These are phyloP conservation scores for Sporothrix luriei DNA, from an alignment of 2,329 filamentous ascomycete species.

Conservation along the genomic window DNA sequence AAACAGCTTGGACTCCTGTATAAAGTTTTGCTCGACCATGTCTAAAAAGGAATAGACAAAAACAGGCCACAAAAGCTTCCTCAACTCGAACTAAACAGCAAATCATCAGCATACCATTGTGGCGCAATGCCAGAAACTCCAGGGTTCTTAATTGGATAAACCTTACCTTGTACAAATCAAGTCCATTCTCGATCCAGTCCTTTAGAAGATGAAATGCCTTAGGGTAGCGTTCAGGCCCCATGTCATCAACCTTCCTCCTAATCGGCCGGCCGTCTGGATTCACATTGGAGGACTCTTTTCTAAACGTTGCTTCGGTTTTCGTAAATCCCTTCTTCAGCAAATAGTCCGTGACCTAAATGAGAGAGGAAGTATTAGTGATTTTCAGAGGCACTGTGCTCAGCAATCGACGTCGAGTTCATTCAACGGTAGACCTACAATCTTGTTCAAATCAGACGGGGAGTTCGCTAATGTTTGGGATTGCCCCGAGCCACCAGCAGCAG, in stretches of 20 bases:
- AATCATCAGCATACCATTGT: neutral
- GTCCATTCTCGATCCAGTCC: slow-evolving; percentile 85
- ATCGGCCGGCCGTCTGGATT: slow-evolving; percentile 80
- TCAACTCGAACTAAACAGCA: slow-evolving; percentile 71
- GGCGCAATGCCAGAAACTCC: no score
- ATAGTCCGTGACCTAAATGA: slow-evolving; percentile 77
- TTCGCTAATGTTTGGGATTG: slow-evolving; percentile 41
- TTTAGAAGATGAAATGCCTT: slow-evolving; percentile 73
- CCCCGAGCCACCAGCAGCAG: slow-evolving; percentile 35
- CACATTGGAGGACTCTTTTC: slow-evolving; percentile 83
- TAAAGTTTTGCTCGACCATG: slow-evolving; percentile 71
- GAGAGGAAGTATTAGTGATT: slow-evolving; percentile 22
- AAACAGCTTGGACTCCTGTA: slow-evolving; percentile 72
- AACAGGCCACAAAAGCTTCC: slow-evolving; percentile 85
- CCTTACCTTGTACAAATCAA: slow-evolving; percentile 87
- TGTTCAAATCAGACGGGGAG: slow-evolving; percentile 79
- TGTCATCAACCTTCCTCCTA: slow-evolving; percentile 64
- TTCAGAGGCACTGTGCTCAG: neutral
- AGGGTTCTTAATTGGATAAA: slow-evolving; percentile 8
- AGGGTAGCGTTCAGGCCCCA: slow-evolving; percentile 74
- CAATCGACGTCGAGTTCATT: neutral
- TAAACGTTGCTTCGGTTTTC: slow-evolving; percentile 86
- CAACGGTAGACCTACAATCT: slow-evolving; percentile 72
- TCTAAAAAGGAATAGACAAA: slow-evolving; percentile 93
- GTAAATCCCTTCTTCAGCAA: slow-evolving; percentile 93